Evolutionary conservation across 768 basidiomycete genomes (phyloP), one percentile per base, ranked within the genome.

Genomic region (Suillus sp.): DNA sequence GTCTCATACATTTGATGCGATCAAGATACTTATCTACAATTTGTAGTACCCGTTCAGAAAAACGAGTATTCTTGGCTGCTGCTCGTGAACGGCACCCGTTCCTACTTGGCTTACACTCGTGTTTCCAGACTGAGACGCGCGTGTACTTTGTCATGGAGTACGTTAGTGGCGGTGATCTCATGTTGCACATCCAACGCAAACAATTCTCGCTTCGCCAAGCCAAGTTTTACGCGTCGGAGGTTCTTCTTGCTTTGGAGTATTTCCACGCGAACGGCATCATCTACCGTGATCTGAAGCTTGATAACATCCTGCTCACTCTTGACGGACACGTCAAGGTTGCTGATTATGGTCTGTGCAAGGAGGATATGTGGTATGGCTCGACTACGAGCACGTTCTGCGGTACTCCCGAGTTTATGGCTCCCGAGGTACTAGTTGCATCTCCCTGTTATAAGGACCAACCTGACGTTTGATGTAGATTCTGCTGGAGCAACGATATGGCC

Each of bases 111-210:
- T 82, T 99, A 45, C 97, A 99, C 73, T 99, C 96, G 18, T 99
- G 97, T 81, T 99, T 99, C 88, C 97, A 99, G 79, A 99, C 97
- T 4, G 97, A 99, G 77, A 99, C 97, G 4, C 91, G 97, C 25
- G 91, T 99, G 59, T 99, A 99, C 81, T 99, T 99, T 74, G 97
- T 99, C 69, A 99, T 99, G 97, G 97, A 99, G 79, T 99, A 99
- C 78, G 92, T 99, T 66, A 95, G 94, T 71, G 97, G 97, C 64
- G 97, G 97, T 68, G 97, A 99, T 80, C 84, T 99, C 64, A 99
- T 99, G 97, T 82, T 99, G 68, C 97, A 99, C 77, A 99, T 99
- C 70, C 97, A 99, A 75, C 89, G 96, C 74, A 96, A 96, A 78
- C 97, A 99, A 71, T 99, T 99, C 78, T 98, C 96, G 51, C 87